Base-by-base conservation (phyloP, 352 stramenopile species). In the Phytophthora melonis region DNA sequence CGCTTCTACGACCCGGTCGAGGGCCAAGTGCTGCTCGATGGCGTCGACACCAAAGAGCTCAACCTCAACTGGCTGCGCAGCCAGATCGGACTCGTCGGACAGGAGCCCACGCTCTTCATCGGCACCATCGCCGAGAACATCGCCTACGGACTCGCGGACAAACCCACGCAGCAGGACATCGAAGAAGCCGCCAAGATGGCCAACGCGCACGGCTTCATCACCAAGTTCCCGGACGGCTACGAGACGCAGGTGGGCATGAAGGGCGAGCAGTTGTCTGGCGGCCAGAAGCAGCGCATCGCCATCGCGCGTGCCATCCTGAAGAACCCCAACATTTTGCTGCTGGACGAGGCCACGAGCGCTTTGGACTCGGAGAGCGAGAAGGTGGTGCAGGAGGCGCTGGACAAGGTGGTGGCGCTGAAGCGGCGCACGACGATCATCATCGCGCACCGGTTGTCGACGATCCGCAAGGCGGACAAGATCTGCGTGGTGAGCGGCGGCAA, bases 381-480 rank as follows among this genome's bases (percentile, higher is more conserved):
- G 53, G 77, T 96, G 43, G 91, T 98, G 32, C 92, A 97, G 74
- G 74, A 88, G 39, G 86, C 87, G 14, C 68, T 97, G 43, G 86
- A 96, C 69, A 83, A 86, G 62, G 74, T 89, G n/a, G 64, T 88
- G 58, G 77, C 81, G 30, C 63, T 83, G 54, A 82, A 88, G 50
- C 74, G 74, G 5, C 84, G 83, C 10, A 99, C 96, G 47, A 98
- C 91, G 27, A 84, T 99, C 59, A 92, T 98, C 47, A 97, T 98
- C 63, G 97, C 96, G 1, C 97, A 99, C 75, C 87, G 97, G 9
- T 74, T 99, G 25, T 97, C 88, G 58, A 99, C 94, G 3, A 95
- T 99, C 64, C 91, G 93, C 66, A 92, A 97, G 81, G 97, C 94
- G 41, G 94, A 99, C 83, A 86, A 93, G 64, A 99, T 99, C 63